These are phyloP conservation scores for Chernovozyma aurita DNA, from an alignment of 1,139 yeast genomes.

Conservation along the genomic window DNA sequence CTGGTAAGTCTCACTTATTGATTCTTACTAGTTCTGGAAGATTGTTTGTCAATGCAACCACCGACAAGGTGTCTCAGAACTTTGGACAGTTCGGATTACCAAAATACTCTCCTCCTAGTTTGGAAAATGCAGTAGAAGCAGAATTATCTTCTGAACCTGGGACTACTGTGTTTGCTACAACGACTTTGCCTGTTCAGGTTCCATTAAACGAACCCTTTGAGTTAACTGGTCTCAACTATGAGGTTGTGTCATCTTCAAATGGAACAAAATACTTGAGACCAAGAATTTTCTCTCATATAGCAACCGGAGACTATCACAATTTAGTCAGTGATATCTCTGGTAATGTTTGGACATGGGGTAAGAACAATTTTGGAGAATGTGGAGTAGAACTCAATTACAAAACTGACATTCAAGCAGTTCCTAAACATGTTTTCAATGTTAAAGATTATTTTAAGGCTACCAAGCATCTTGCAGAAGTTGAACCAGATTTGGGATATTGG, in stretches of 20 bases:
- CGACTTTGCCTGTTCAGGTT: conserved; percentile 8
- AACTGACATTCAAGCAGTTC: conserved; percentile 66
- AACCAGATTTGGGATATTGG: conserved; percentile 29
- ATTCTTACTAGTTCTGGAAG: conserved; percentile 59
- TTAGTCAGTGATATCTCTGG: conserved; percentile 62
- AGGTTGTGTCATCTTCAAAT: conserved; percentile 18
- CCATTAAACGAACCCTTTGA: conserved; percentile 30
- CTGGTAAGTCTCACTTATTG: conserved; percentile 68
- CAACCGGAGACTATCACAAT: conserved; percentile 73
- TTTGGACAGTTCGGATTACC: conserved; percentile 88
- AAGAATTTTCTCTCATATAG: conserved; percentile 53
- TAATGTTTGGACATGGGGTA: conserved; percentile 78
- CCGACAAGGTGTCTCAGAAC: conserved; percentile 27
- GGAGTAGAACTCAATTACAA: conserved; percentile 66
- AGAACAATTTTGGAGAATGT: conserved; percentile 75
- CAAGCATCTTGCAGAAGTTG: conserved; percentile 26
- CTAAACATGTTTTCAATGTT: conserved; percentile 45
- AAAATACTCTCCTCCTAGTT: conserved; percentile 51
- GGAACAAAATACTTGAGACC: conserved; percentile 25
- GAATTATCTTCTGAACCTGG: not conserved
- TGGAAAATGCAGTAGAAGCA: not conserved
- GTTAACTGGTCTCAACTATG: conserved; percentile 34
- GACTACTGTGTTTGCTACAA: too few species aligned
- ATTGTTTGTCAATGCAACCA: conserved; percentile 61
- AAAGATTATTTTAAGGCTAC: conserved; percentile 18